phyloP scores from a whole-genome alignment of 768 basidiomycete genomes.

The Tulasnella sp. region DNA sequence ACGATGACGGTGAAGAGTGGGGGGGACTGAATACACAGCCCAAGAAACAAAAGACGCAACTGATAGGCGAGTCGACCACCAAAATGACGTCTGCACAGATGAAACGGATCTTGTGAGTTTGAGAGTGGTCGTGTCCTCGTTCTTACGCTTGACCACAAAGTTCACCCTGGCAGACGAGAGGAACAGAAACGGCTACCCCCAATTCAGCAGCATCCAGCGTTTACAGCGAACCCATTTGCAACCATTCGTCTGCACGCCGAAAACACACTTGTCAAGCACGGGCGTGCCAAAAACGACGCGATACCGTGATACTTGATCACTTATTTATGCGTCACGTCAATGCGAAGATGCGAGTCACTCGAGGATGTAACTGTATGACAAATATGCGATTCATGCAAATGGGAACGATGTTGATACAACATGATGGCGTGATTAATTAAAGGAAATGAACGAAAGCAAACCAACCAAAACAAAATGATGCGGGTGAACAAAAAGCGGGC shows the following conservation, averaged over 20 bases:
- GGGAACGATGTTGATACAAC: background rate
- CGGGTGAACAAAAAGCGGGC: background rate
- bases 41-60: slow-evolving; percentile 48
- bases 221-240: slow-evolving; percentile 61
- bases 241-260: slow-evolving; percentile 72
- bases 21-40: slow-evolving; percentile 1
- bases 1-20: background rate
- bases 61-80: slow-evolving; percentile 43
- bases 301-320: background rate
- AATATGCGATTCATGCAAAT: background rate
- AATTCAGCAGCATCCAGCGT: slow-evolving; percentile 58
- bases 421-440: background rate
- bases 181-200: slow-evolving; percentile 64
- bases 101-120: slow-evolving; percentile 56
- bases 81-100: slow-evolving; percentile 58
- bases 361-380: background rate
- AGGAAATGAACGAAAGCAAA: background rate
- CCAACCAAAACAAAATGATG: slow-evolving; percentile 1
- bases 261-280: slow-evolving; percentile 54
- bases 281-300: background rate
- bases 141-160: background rate
- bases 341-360: background rate
- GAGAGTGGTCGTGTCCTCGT: background rate
- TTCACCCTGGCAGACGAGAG: background rate
- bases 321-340: background rate